Percentiles rank a stretch among this genome's conserved stretches.
phyloP scores from a whole-genome alignment of 257 asterid genomes.

The Solanum ossicruentum region DNA sequence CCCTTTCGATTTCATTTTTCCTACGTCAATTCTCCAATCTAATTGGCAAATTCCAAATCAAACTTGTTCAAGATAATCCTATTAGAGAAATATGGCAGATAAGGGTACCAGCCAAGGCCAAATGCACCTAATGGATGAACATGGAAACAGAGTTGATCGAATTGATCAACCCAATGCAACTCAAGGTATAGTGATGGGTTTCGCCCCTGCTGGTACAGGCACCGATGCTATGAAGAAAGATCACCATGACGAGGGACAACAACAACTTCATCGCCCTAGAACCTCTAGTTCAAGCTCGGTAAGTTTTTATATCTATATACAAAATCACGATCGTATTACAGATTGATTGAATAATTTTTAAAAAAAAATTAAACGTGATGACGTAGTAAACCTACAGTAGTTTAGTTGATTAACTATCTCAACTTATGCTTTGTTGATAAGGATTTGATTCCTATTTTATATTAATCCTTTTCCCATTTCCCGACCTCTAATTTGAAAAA shows the following conservation, averaged over 20 bases:
- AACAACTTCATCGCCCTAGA: neutral
- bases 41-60: neutral
- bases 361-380: neutral
- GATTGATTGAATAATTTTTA: neutral
- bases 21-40: neutral
- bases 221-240: neutral
- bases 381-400: neutral
- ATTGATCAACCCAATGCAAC: neutral
- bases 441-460: too few species aligned
- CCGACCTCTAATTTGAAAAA: too few species aligned
- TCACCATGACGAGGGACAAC: neutral
- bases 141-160: neutral
- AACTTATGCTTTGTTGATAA: too few species aligned
- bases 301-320: neutral
- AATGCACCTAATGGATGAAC: neutral
- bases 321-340: neutral
- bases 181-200: slow-evolving; percentile 15
- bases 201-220: neutral
- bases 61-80: neutral
- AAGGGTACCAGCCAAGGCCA: neutral
- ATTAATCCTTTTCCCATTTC: neutral
- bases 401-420: neutral
- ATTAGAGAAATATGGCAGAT: neutral
- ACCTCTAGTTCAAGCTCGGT: slow-evolving; percentile 1
- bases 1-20: neutral